phyloP scores from a whole-genome alignment of 768 basidiomycete genomes.

The Podaxis sp. region DNA sequence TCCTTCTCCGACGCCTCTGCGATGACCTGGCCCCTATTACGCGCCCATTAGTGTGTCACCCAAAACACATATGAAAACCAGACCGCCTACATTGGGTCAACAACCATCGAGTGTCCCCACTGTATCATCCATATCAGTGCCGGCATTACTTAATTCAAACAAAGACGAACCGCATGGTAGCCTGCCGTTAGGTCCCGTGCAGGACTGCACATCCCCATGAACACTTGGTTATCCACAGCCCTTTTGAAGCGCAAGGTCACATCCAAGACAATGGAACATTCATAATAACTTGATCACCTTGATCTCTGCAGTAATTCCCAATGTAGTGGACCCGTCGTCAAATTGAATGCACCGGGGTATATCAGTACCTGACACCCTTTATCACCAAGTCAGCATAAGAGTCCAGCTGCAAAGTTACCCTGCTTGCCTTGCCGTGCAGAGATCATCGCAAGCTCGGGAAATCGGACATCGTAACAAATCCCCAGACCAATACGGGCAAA shows the following conservation, averaged over 20 bases:
- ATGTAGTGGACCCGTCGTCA: conserved; percentile 92
- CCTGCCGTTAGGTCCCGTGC: conserved; percentile 77
- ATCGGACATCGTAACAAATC: conserved; percentile 94
- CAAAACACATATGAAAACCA: neutral
- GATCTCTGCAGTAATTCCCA: conserved; percentile 91
- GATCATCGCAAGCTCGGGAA: conserved; percentile 91
- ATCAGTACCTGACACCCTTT: conserved; percentile 83
- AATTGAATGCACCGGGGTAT: conserved; percentile 94
- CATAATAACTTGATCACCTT: conserved; percentile 43
- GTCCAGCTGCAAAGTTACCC: neutral
- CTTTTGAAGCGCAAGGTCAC: neutral
- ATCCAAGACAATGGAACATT: neutral
- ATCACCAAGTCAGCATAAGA: neutral
- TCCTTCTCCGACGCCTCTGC: conserved; percentile 73
- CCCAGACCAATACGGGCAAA: conserved; percentile 97
- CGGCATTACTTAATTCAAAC: neutral
- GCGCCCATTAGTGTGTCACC: conserved; percentile 9
- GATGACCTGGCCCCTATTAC: conserved; percentile 65
- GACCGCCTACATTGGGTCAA: conserved; percentile 76
- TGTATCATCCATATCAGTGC: conserved; percentile 21
- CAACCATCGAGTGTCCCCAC: conserved; percentile 90
- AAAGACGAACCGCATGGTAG: conserved; percentile 77
- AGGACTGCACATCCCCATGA: conserved; percentile 92
- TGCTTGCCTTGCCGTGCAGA: conserved; percentile 75
- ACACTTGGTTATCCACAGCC: conserved; percentile 97